phyloP scores from a whole-genome alignment of 2,329 filamentous ascomycete genomes.

The Talaromyces sp. region DNA sequence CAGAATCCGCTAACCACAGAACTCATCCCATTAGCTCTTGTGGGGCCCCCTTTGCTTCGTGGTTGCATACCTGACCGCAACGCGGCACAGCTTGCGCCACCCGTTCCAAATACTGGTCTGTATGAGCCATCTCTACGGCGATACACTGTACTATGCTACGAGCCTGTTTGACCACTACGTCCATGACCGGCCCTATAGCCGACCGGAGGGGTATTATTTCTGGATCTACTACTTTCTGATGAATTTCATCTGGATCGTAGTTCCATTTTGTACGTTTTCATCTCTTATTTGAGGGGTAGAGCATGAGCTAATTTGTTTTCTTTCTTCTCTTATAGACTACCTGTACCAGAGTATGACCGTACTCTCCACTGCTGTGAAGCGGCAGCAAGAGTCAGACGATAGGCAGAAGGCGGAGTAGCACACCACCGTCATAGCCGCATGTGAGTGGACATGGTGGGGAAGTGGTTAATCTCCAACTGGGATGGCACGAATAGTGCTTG shows the following conservation, averaged over 20 bases:
- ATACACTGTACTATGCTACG: constrained; percentile 66
- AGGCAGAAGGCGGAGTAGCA: constrained; percentile 32
- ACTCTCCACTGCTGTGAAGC: constrained; percentile 34
- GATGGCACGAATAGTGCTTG: constrained; percentile 6
- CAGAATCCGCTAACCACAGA: too few species aligned
- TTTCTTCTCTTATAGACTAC: constrained; percentile 28
- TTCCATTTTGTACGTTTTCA: constrained; percentile 56
- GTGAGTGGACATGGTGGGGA: constrained; percentile 15
- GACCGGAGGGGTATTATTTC: constrained; percentile 66
- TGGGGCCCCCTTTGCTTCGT: constrained; percentile 66
- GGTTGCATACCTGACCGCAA: constrained; percentile 58
- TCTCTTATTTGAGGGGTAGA: background rate
- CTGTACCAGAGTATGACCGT: constrained; percentile 34
- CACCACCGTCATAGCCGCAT: constrained; percentile 24
- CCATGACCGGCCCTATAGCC: constrained; percentile 57
- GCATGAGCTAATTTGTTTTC: constrained; percentile 5
- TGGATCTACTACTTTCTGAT: constrained; percentile 68
- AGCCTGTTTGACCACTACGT: constrained; percentile 63
- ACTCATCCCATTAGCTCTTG: constrained; percentile 44
- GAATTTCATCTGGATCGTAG: constrained; percentile 68
- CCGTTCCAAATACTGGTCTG: constrained; percentile 64
- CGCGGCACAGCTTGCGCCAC: constrained; percentile 59
- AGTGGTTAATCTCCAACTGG: constrained; percentile 6
- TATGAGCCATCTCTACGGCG: constrained; percentile 66
- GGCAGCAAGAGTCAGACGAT: constrained; percentile 21